Evolutionary conservation across 176 grass and related monocot species (phyloP).

Genomic region (Dactylis glomerata): DNA sequence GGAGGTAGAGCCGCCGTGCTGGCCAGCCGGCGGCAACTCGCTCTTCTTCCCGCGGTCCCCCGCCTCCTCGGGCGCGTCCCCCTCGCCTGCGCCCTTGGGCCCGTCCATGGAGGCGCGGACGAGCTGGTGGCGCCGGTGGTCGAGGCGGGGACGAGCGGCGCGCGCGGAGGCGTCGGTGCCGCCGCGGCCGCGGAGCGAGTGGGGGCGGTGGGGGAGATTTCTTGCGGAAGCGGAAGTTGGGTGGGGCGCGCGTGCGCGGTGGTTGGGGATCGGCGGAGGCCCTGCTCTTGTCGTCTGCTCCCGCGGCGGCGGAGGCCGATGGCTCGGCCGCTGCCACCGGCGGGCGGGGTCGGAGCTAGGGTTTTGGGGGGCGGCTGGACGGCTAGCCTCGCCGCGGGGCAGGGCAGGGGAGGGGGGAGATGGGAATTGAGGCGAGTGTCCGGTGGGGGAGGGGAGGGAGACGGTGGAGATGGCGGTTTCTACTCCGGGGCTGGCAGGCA

Average conservation of each 20-base stretch:
- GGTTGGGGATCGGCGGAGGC: slow-evolving; percentile 1
- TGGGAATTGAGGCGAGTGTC: background rate
- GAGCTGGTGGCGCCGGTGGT: slow-evolving; percentile 48
- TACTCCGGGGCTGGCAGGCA: background rate
- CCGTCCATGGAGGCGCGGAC: slow-evolving; percentile 57
- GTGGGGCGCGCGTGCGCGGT: slow-evolving; percentile 2
- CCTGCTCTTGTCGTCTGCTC: background rate
- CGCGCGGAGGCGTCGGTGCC: slow-evolving; percentile 27
- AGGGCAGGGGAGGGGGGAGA: background rate
- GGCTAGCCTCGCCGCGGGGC: background rate
- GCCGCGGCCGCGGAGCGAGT: background rate
- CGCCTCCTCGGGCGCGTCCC: slow-evolving; percentile 41
- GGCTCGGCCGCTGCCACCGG: background rate
- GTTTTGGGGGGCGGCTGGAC: slow-evolving; percentile 17
- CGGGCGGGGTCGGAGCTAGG: slow-evolving; percentile 16
- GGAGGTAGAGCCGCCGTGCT: background rate
- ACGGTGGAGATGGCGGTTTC: background rate
- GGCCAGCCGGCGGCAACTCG: slow-evolving; percentile 3
- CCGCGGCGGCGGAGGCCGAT: slow-evolving; percentile 4
- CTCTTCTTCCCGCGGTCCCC: slow-evolving; percentile 59
- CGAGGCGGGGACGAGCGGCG: slow-evolving; percentile 24
- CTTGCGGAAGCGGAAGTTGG: slow-evolving; percentile 35
- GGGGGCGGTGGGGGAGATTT: slow-evolving; percentile 1
- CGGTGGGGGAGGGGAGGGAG: background rate
- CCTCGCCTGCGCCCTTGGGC: slow-evolving; percentile 35